phyloP scores from a whole-genome alignment of 2,329 filamentous ascomycete species.

The Penicillium nordicum region DNA sequence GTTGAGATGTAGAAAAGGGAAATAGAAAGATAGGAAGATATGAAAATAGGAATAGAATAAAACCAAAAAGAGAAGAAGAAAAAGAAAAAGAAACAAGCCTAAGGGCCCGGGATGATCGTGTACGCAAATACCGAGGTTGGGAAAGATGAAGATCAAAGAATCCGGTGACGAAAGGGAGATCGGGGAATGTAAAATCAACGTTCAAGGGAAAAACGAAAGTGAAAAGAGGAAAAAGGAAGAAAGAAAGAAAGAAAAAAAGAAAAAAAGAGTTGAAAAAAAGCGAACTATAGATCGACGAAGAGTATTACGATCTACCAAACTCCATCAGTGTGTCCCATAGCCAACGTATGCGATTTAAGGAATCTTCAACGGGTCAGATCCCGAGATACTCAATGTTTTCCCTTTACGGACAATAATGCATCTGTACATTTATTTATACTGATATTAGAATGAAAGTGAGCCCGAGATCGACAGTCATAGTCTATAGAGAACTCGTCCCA shows the following conservation, averaged over 20 bases:
- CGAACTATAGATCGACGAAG: slow-evolving; percentile 26
- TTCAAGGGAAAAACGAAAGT: background rate
- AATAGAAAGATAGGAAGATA: background rate
- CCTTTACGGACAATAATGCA: background rate
- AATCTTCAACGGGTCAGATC: slow-evolving; percentile 28
- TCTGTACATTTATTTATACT: background rate
- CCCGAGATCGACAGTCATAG: slow-evolving; percentile 23
- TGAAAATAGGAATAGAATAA: background rate
- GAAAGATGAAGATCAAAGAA: slow-evolving; percentile 21
- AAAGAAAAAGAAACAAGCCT: background rate
- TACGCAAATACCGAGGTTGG: slow-evolving; percentile 24
- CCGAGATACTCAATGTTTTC: background rate
- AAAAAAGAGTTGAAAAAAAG: slow-evolving; percentile 3
- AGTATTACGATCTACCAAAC: slow-evolving; percentile 24
- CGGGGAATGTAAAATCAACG: slow-evolving; percentile 7
- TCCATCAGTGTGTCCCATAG: slow-evolving; percentile 27
- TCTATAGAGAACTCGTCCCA: background rate
- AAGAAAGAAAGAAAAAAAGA: background rate
- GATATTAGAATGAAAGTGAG: background rate
- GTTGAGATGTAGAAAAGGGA: slow-evolving; percentile 3
- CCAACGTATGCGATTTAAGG: slow-evolving; percentile 16
- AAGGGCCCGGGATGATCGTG: slow-evolving; percentile 7
- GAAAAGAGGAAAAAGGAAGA: background rate
- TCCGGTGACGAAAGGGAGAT: slow-evolving; percentile 14
- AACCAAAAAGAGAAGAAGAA: background rate